Evolutionary conservation across 1,139 yeast genomes (phyloP), one percentile per base, ranked within the genome.

Genomic region (Scheffersomyces stambukii): DNA sequence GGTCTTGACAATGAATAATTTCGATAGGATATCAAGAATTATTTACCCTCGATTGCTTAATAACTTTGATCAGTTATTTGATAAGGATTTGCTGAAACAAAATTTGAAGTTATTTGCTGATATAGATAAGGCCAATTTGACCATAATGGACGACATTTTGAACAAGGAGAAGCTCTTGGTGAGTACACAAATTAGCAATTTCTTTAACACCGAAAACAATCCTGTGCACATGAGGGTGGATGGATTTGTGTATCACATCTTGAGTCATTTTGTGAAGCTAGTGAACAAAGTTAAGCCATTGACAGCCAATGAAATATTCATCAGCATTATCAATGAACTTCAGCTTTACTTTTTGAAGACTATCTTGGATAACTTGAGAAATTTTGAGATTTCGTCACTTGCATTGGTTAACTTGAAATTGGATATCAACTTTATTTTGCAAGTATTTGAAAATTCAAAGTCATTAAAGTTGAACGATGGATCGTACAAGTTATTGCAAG

Each of bases 1-100:
- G 37, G 58, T 67, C 2, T 48, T 67, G 28, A 64, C 72, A 2
- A 65, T 67, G 70, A 67, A 67, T 41, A 66, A 67, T 40, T 61
- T 64, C 32, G 70, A 66, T 31, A 54, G 54, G 26, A 48, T 67
- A 20, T 58, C 65, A 2, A 46, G 58, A 28, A 35, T 41, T 1
- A 46, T 60, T 2, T 64, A 55, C 37, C 71, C 71, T 1, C 40
- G 42, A 15, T 46, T 67, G 29, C 54, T 65, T 13, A 35, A 39
- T 6, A 52, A 49, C 29, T 67, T 60, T 34, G 74, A 67, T 37
- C 32, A 31, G 20, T 41, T 60, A 13, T 67, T 60, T 39, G 57
- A 55, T 10, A 65, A 62, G 35, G 54, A 57, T 23, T 54, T 67
- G 35, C 56, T 49, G 38, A 45, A 51, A 16, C 73, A 67, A 36